A percentile compares a stretch with the other conserved stretches of the same genome.
phyloP scores from a whole-genome alignment of 345 rosid species.

The Brassica napus region Da-Ae NC_063441.1:19451501-19452000 shows the following conservation, averaged over 20 bases:
- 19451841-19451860: neutral
- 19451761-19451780: neutral
- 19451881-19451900: constrained; percentile 8
- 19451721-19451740: constrained; percentile 10
- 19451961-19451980: neutral
- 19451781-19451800: neutral
- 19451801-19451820: neutral
- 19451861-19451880: neutral
- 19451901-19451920: constrained; percentile 4
- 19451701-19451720: constrained; percentile 4
- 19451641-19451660: constrained; percentile 32
- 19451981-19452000: neutral
- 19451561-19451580: constrained; percentile 31
- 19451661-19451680: constrained; percentile 29
- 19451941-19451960: neutral
- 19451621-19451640: constrained; percentile 25
- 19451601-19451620: constrained; percentile 6
- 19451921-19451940: too few species aligned
- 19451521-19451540: constrained; percentile 27
- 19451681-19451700: constrained; percentile 31
- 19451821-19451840: neutral
- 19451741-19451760: constrained; percentile 15
- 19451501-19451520: constrained; percentile 36
- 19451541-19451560: constrained; percentile 39
- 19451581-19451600: constrained; percentile 18